Evolutionary conservation across 2,329 filamentous ascomycete genomes (phyloP).

Genomic region (Fusarium lateritium): DNA sequence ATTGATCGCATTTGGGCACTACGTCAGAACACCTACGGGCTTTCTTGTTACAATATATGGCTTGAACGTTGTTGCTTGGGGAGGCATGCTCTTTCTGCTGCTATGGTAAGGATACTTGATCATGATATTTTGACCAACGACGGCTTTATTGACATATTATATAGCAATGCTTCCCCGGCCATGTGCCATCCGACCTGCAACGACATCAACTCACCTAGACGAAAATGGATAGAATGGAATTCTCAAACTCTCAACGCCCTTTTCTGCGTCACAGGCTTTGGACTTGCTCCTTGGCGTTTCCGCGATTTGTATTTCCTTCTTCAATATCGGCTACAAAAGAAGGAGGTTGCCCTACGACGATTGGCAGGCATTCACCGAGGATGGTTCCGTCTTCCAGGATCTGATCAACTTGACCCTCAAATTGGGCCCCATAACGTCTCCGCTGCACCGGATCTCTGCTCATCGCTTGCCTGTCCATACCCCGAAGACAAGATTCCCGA

Average conservation of each 20-base stretch:
- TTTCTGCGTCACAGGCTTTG: slow-evolving; percentile 90
- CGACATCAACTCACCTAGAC: slow-evolving; percentile 80
- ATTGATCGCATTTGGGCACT: slow-evolving; percentile 76
- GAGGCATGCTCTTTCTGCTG: slow-evolving; percentile 90
- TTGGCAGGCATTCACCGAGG: slow-evolving; percentile 81
- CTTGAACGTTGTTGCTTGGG: slow-evolving; percentile 89
- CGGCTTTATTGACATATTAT: slow-evolving; percentile 20
- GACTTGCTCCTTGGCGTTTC: slow-evolving; percentile 87
- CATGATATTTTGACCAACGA: not conserved
- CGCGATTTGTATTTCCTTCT: slow-evolving; percentile 83
- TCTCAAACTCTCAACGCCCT: slow-evolving; percentile 84
- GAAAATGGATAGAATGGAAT: slow-evolving; percentile 88
- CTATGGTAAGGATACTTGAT: slow-evolving; percentile 72
- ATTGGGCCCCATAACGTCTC: slow-evolving; percentile 69
- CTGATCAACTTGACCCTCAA: slow-evolving; percentile 68
- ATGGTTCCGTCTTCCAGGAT: slow-evolving; percentile 83
- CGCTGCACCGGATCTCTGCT: slow-evolving; percentile 56
- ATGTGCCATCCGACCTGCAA: slow-evolving; percentile 82
- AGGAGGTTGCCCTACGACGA: slow-evolving; percentile 71
- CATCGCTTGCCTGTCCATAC: slow-evolving; percentile 65
- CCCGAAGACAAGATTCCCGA: slow-evolving; percentile 75
- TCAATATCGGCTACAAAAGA: slow-evolving; percentile 70
- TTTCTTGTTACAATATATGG: slow-evolving; percentile 85
- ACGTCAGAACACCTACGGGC: slow-evolving; percentile 80
- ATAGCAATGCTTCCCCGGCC: slow-evolving; percentile 63